Conservation (phyloP, 1,284 basidiomycete genomes). For the Mixia osmundae region DNA sequence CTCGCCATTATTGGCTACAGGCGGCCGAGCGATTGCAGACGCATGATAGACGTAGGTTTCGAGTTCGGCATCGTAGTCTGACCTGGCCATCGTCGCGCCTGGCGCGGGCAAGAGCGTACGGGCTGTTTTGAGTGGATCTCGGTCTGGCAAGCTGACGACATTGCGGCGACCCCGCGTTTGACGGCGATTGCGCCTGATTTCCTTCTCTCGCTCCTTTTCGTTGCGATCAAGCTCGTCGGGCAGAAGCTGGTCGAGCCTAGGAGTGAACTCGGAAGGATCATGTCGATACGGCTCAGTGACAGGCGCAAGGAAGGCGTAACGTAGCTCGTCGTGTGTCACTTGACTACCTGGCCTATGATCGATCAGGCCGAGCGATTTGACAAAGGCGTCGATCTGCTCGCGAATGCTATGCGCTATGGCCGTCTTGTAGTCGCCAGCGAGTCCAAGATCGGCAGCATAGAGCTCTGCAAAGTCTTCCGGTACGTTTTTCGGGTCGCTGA, state of each 20-base stretch:
- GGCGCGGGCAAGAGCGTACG: slow-evolving; percentile 33
- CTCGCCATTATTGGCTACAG: no score
- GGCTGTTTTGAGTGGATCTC: slow-evolving; percentile 75
- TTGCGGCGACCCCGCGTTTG: slow-evolving; percentile 58
- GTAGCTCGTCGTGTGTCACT: slow-evolving; percentile 76
- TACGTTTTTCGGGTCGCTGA: slow-evolving; percentile 49
- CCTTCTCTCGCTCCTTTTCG: slow-evolving; percentile 76
- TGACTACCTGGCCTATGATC: slow-evolving; percentile 61
- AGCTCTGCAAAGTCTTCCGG: slow-evolving; percentile 82
- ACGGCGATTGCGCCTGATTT: slow-evolving; percentile 52
- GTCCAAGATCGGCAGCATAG: slow-evolving; percentile 66
- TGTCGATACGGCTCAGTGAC: slow-evolving; percentile 34
- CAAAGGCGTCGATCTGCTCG: slow-evolving; percentile 78
- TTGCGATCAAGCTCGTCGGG: slow-evolving; percentile 67
- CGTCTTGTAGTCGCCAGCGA: slow-evolving; percentile 82
- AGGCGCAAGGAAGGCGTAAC: slow-evolving; percentile 63
- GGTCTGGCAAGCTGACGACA: slow-evolving; percentile 73
- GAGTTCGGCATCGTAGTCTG: slow-evolving; percentile 12
- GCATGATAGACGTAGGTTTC: no score
- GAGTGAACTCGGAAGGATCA: slow-evolving; percentile 39
- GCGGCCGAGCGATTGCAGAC: no score
- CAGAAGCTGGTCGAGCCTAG: slow-evolving; percentile 64
- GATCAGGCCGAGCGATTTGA: slow-evolving; percentile 75
- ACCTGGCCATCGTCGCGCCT: slow-evolving; percentile 29
- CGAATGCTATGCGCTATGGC: slow-evolving; percentile 87